Percentiles rank a stretch among this genome's conserved stretches.
Evolutionary conservation across 1,284 basidiomycete genomes (phyloP).

Genomic region (Tetrapyrgos nigripes): DNA sequence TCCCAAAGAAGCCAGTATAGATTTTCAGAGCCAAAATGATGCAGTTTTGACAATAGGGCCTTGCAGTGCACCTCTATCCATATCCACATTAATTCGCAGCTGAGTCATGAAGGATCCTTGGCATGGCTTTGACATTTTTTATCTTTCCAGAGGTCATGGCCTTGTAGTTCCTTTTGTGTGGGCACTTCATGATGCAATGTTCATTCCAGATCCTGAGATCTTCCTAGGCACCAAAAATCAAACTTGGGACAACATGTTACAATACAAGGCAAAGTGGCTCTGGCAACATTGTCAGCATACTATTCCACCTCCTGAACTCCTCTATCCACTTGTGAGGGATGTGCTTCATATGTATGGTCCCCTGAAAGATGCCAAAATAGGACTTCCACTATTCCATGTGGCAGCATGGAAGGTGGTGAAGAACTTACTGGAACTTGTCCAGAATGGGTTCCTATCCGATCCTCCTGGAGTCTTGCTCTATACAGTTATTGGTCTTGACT

Average conservation of each 20-base stretch:
- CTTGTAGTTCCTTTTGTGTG: slow-evolving; percentile 31
- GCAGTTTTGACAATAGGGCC: too few relatives aligned
- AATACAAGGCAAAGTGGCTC: slow-evolving; percentile 27
- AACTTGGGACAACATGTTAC: slow-evolving; percentile 27
- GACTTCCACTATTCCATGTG: slow-evolving; percentile 29
- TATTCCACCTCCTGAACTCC: slow-evolving; percentile 31
- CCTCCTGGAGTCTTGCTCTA: slow-evolving; percentile 34
- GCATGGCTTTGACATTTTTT: slow-evolving; percentile 40
- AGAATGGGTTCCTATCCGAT: slow-evolving; percentile 31
- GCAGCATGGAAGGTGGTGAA: slow-evolving; percentile 32
- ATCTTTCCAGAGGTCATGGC: slow-evolving; percentile 34
- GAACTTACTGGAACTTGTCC: slow-evolving; percentile 30
- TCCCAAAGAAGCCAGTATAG: too few relatives aligned
- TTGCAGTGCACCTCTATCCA: background rate
- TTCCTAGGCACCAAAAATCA: slow-evolving; percentile 19
- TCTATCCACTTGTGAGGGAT: slow-evolving; percentile 27
- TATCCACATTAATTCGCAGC: slow-evolving; percentile 25
- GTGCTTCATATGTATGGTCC: slow-evolving; percentile 33
- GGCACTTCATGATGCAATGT: slow-evolving; percentile 37
- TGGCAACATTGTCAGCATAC: slow-evolving; percentile 27
- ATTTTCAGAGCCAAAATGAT: background rate
- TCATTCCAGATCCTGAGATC: slow-evolving; percentile 30
- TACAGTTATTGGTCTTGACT: slow-evolving; percentile 25
- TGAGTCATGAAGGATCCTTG: slow-evolving; percentile 35
- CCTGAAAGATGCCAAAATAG: slow-evolving; percentile 32